phyloP scores from a whole-genome alignment of 176 grass and related monocot species.

The Cenchrus purpureus region DNA sequence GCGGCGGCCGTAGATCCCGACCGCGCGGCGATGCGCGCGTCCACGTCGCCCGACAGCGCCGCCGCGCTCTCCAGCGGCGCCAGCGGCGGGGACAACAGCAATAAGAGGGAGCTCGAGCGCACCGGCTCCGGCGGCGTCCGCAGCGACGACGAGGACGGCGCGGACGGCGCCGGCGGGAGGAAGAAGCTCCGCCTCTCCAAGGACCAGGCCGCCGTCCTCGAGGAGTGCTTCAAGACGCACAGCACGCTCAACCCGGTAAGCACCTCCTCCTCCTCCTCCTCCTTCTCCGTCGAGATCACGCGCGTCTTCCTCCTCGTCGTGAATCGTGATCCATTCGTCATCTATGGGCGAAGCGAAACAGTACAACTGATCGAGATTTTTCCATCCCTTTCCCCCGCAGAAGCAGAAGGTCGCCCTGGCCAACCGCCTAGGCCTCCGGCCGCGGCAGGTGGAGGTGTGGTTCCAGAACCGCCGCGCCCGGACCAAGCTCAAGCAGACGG shows the following conservation, averaged over 20 bases:
- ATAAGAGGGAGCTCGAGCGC: slow-evolving; percentile 37
- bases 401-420: slow-evolving; percentile 89
- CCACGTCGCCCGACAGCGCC: slow-evolving; percentile 77
- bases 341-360: background rate
- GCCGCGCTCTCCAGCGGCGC: slow-evolving; percentile 61
- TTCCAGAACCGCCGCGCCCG: slow-evolving; percentile 89
- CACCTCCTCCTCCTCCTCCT: background rate
- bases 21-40: slow-evolving; percentile 35
- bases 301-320: background rate
- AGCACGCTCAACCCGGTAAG: slow-evolving; percentile 95
- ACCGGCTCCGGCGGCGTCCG: slow-evolving; percentile 54
- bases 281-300: too few species aligned
- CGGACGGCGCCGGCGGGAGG: slow-evolving; percentile 61
- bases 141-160: slow-evolving; percentile 78
- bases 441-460: slow-evolving; percentile 97
- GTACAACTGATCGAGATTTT: background rate
- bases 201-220: slow-evolving; percentile 89
- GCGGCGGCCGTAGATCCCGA: background rate
- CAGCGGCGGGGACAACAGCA: slow-evolving; percentile 29
- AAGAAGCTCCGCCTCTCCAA: slow-evolving; percentile 93
- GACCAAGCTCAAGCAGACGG: slow-evolving; percentile 99
- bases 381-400: background rate
- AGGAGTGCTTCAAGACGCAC: slow-evolving; percentile 98
- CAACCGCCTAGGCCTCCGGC: slow-evolving; percentile 65
- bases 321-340: background rate